These are phyloP conservation scores for Citrullus amarus DNA, from an alignment of 306 rosid genomes.

Conservation along the genomic window DNA sequence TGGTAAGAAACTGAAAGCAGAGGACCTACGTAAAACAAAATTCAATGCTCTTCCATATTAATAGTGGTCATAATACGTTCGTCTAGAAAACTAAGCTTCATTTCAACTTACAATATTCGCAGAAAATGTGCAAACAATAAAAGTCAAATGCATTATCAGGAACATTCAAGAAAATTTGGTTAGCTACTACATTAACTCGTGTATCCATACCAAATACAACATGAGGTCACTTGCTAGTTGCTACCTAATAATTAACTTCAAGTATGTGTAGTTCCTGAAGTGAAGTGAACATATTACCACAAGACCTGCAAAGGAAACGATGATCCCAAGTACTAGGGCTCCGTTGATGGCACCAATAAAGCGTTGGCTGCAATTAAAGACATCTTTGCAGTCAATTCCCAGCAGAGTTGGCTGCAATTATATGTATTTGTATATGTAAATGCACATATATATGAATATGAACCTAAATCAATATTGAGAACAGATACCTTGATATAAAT, in stretches of 20 bases:
- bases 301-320: constrained; percentile 55
- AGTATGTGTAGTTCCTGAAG: constrained; percentile 1
- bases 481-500: not conserved
- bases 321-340: constrained; percentile 48
- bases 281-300: constrained; percentile 37
- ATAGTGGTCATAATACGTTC: not conserved
- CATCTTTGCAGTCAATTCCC: constrained; percentile 8
- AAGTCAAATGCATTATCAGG: not conserved
- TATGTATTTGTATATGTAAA: not conserved
- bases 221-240: not conserved
- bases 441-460: not conserved
- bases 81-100: not conserved
- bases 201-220: not conserved
- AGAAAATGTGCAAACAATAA: not conserved
- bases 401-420: not conserved
- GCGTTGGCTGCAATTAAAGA: constrained; percentile 54
- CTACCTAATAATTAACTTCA: not conserved
- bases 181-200: not conserved
- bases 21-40: not conserved
- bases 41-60: constrained; percentile 4
- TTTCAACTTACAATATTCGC: not conserved
- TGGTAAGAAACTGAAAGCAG: not conserved
- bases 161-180: not conserved
- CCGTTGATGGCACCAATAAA: constrained; percentile 65
- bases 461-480: not conserved